Conservation (phyloP, 2,329 filamentous ascomycete species). For the Fusarium sp. region DNA sequence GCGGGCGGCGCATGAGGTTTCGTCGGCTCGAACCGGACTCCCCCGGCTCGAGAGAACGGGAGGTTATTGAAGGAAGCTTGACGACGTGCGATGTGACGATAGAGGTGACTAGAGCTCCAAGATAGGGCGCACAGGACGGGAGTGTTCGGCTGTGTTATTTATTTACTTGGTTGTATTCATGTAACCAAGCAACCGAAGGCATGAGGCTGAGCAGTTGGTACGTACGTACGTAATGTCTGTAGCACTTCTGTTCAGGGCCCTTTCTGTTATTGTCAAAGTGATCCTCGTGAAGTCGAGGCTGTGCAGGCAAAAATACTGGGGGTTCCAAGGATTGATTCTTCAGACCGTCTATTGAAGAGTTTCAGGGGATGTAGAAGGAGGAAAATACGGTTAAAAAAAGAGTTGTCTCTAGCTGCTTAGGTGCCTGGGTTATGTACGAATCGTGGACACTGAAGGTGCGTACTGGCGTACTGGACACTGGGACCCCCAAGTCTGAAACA, state of each 20-base stretch:
- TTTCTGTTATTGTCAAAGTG: conserved; percentile 12
- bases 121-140: neutral
- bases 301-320: conserved; percentile 31
- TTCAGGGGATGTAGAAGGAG: neutral
- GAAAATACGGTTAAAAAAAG: neutral
- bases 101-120: conserved; percentile 17
- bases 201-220: conserved; percentile 42
- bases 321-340: neutral
- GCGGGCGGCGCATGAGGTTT: conserved; percentile 40
- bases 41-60: conserved; percentile 24
- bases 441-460: neutral
- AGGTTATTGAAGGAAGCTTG: conserved; percentile 13
- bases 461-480: conserved; percentile 9
- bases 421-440: neutral
- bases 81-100: neutral
- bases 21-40: conserved; percentile 32
- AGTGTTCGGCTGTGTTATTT: conserved; percentile 17
- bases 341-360: conserved; percentile 3
- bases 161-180: conserved; percentile 16
- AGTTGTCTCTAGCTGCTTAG: neutral
- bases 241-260: conserved; percentile 23
- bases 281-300: conserved; percentile 39
- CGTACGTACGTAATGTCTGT: conserved; percentile 30
- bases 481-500: conserved; percentile 9
- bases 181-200: conserved; percentile 17